These are phyloP conservation scores for Mycothermus thermophilus DNA, from an alignment of 495 filamentous ascomycete species.

Conservation along the genomic window DNA sequence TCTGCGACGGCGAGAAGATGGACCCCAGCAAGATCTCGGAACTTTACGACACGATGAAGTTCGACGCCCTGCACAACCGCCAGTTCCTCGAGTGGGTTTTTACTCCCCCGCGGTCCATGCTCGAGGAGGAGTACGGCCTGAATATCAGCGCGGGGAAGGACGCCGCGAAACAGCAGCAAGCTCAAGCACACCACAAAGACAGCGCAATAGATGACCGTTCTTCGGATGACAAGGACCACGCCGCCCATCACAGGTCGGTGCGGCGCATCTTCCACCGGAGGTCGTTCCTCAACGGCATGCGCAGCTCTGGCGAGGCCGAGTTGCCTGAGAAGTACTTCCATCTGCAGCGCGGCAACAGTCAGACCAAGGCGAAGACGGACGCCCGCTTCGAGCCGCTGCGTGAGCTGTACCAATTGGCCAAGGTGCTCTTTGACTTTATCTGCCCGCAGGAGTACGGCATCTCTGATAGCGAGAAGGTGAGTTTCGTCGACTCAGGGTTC, in stretches of 20 bases:
- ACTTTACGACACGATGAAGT: slow-evolving; percentile 98
- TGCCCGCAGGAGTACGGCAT: slow-evolving; percentile 98
- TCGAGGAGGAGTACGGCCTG: slow-evolving; percentile 45
- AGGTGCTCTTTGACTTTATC: slow-evolving; percentile 95
- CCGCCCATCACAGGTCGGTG: no score
- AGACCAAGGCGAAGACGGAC: slow-evolving; percentile 72
- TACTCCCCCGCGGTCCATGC: slow-evolving; percentile 58
- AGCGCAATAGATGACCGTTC: slow-evolving; percentile 19
- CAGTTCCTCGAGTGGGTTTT: slow-evolving; percentile 98
- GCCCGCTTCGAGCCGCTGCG: slow-evolving; percentile 72
- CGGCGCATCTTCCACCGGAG: slow-evolving; percentile 39
- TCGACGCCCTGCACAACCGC: slow-evolving; percentile 91
- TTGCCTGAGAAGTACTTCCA: slow-evolving; percentile 68
- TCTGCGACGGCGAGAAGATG: slow-evolving; percentile 91
- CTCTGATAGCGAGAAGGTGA: slow-evolving; percentile 69
- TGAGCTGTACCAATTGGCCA: slow-evolving; percentile 83
- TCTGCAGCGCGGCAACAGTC: slow-evolving; percentile 60
- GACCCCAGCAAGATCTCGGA: slow-evolving; percentile 97
- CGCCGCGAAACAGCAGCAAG: background rate
- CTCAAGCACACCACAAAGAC: background rate
- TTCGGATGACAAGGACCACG: slow-evolving; percentile 21
- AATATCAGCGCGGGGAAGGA: slow-evolving; percentile 28
- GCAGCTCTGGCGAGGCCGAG: slow-evolving; percentile 27
- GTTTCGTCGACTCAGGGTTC: no score
- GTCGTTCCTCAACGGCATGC: slow-evolving; percentile 33